Base-by-base conservation (phyloP, 2,329 filamentous ascomycete species). In the Fonsecaea nubica region DNA sequence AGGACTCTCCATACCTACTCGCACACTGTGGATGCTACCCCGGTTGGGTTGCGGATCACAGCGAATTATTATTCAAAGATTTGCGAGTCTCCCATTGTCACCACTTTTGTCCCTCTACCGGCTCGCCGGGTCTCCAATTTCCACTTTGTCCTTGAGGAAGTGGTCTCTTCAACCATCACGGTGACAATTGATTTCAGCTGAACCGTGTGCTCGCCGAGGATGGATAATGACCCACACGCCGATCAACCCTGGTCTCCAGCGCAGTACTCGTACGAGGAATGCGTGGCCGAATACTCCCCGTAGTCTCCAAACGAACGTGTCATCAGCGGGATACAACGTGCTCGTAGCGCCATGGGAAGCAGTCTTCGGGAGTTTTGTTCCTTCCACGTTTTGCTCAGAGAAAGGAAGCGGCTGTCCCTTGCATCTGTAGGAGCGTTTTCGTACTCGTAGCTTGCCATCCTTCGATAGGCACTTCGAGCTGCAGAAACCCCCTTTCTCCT, bases 401-500 rank as follows among this genome's bases (percentile, higher is more conserved):
- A n/a, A 42, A n/a, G 40, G 15, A 42, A 42, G 40, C 40, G 4
- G 25, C 25, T n/a, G 15, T 18, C 15, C 25, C n/a, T 18, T 21
- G 42, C n/a, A 18, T 48, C 10, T 25, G 25, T 25, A 25, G 25
- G 25, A 25, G 25, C 25, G 3, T 25, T 25, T 25, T 25, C 25
- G 25, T 25, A 25, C 6, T 10, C 5, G 42, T 2, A 6, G 10
- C 5, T 18, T 25, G 3, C 6, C 45, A 25, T 50, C 45, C 45
- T 50, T 10, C 30, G 25, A 55, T 15, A 18, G n/a, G n/a, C 3
- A 25, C 35, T 21, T 25, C 25, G 25, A 25, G 25, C 25, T 25
- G 25, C 25, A 25, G 25, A 32, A 40, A 13, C 21, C 45, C 58
- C 58, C 58, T 61, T 61, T 61, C 48, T 61, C 45, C 58, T 61